Evolutionary conservation across 257 asterid genomes (phyloP).

Genomic region (Dorcoceras hygrometricum): DNA sequence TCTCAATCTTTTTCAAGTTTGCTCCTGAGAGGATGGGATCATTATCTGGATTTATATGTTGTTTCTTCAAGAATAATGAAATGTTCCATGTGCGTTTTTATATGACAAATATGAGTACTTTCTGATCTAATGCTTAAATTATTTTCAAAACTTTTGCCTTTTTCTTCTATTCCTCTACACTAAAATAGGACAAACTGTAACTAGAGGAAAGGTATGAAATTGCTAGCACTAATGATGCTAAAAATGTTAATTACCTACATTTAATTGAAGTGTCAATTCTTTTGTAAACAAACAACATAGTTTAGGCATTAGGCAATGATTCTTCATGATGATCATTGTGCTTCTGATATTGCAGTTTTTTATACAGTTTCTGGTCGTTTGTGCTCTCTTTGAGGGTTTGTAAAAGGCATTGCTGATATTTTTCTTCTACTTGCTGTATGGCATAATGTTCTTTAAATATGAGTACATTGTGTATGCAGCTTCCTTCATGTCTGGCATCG

Average conservation of each 20-base stretch:
- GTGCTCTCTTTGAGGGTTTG: constrained; percentile 1
- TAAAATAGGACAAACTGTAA: too few relatives aligned
- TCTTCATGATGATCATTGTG: not conserved
- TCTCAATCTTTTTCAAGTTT: not conserved
- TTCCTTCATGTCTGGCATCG: not conserved
- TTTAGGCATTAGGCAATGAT: not conserved
- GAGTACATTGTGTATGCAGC: not conserved
- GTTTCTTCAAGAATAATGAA: not conserved
- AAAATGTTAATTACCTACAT: not conserved
- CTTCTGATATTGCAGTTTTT: not conserved
- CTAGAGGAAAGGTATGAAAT: not conserved
- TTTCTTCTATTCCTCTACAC: not conserved
- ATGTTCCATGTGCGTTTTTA: not conserved
- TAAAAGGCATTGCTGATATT: not conserved
- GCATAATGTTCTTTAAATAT: constrained; percentile 6
- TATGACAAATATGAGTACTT: not conserved
- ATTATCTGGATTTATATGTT: not conserved
- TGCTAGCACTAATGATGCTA: not conserved
- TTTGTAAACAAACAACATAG: not conserved
- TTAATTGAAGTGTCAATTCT: not conserved
- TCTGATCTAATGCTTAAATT: not conserved
- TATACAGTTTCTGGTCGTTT: too few relatives aligned
- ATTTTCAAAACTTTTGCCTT: not conserved
- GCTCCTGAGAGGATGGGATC: not conserved
- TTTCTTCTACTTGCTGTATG: not conserved